Conservation (phyloP, 2,329 filamentous ascomycete genomes). For the Penicillium palitans region DNA sequence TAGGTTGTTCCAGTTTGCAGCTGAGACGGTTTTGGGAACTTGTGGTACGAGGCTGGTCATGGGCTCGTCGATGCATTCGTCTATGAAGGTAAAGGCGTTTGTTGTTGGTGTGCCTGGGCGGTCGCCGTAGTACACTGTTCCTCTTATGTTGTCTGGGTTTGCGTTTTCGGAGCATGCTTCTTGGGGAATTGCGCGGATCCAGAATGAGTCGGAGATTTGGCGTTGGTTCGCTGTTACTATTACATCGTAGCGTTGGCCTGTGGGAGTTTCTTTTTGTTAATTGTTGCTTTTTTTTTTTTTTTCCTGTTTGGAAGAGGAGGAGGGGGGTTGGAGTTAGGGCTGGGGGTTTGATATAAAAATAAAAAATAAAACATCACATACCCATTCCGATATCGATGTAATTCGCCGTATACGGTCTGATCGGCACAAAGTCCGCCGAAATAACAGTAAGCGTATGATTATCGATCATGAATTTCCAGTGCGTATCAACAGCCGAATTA, state of each 20-base stretch:
- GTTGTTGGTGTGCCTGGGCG: constrained; percentile 21
- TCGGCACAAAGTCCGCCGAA: constrained; percentile 57
- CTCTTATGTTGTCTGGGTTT: constrained; percentile 48
- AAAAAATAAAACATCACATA: constrained; percentile 8
- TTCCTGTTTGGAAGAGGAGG: background rate
- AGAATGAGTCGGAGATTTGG: constrained; percentile 28
- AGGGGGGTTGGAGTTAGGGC: background rate
- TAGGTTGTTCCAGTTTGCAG: constrained; percentile 19
- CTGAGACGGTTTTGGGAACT: constrained; percentile 22
- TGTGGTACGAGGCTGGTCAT: constrained; percentile 28
- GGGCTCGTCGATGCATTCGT: constrained; percentile 32
- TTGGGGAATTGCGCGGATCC: constrained; percentile 51
- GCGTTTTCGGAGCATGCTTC: constrained; percentile 44
- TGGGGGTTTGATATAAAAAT: background rate
- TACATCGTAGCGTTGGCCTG: constrained; percentile 45
- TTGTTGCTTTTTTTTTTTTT: background rate
- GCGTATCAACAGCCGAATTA: constrained; percentile 31
- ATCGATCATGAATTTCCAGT: constrained; percentile 49
- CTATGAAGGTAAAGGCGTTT: constrained; percentile 19
- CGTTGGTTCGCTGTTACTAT: constrained; percentile 34
- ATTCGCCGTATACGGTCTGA: constrained; percentile 55
- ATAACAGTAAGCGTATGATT: constrained; percentile 61
- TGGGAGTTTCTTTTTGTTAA: background rate
- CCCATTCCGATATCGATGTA: constrained; percentile 50
- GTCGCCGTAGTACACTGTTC: constrained; percentile 49